A percentile compares a stretch with the other conserved stretches of the same genome.
phyloP scores from a whole-genome alignment of 1,284 basidiomycete genomes.

The Heterobasidion annosum region DNA sequence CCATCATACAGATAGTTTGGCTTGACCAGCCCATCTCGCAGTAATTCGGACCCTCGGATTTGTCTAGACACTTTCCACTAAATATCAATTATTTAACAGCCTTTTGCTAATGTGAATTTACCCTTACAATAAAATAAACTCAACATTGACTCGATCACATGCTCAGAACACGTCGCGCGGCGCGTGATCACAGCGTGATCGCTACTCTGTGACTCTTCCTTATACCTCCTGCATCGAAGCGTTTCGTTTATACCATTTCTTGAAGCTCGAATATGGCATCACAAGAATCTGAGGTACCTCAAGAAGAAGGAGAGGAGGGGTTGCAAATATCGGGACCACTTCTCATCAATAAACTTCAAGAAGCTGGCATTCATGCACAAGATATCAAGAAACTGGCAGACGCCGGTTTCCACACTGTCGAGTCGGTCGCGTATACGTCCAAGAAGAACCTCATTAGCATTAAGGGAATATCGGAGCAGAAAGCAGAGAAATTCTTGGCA shows the following conservation, averaged over 20 bases:
- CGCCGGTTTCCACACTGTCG: constrained; percentile 89
- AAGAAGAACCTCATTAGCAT: constrained; percentile 90
- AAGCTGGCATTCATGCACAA: constrained; percentile 84
- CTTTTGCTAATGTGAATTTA: too few relatives aligned
- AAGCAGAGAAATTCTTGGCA: constrained; percentile 92
- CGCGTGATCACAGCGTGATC: background rate
- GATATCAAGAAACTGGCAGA: constrained; percentile 97
- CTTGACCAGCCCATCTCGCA: too few relatives aligned
- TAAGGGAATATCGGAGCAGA: constrained; percentile 96
- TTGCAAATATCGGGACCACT: constrained; percentile 68
- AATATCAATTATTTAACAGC: too few relatives aligned
- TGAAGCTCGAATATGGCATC: constrained; percentile 16
- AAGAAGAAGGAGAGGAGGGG: constrained; percentile 46
- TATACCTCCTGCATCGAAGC: background rate
- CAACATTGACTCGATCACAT: background rate
- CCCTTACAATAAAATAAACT: too few relatives aligned
- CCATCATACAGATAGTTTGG: too few relatives aligned
- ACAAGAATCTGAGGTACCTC: constrained; percentile 40
- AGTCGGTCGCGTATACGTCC: constrained; percentile 95
- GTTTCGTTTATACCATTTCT: background rate
- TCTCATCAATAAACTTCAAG: constrained; percentile 78
- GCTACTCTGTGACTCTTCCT: too few relatives aligned
- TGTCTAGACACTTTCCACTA: too few relatives aligned
- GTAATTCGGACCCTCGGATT: too few relatives aligned
- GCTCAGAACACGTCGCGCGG: background rate